phyloP scores from a whole-genome alignment of 192 early-diverging fungal genomes.

The Coemansia sp. region DNA sequence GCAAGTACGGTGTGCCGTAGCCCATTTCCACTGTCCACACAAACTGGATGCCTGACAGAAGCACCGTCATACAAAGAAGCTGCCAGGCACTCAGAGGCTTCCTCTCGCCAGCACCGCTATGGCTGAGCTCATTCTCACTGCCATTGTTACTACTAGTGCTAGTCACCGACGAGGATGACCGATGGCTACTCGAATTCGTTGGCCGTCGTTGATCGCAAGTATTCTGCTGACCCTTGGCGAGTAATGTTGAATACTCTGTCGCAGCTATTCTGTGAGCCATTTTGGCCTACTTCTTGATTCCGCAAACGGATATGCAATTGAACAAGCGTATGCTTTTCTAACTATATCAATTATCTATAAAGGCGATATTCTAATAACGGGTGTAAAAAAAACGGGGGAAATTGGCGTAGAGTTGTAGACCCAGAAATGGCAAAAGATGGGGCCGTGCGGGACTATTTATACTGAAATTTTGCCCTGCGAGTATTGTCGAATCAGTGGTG shows the following conservation, averaged over 20 bases:
- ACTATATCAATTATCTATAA: no score
- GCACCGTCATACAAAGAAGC: conserved; percentile 45
- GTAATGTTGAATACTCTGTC: conserved; percentile 24
- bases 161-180: background rate
- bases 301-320: conserved; percentile 2
- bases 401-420: no score
- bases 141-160: conserved; percentile 4
- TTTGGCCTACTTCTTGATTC: background rate
- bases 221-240: background rate
- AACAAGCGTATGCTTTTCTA: background rate
- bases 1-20: conserved; percentile 82
- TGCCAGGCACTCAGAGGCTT: conserved; percentile 34
- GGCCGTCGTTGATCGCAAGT: conserved; percentile 6
- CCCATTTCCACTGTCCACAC: conserved; percentile 57
- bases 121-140: background rate
- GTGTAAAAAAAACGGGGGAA: no score
- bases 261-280: conserved; percentile 12
- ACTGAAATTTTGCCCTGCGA: no score
- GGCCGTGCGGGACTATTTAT: no score
- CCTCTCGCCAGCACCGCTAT: conserved; percentile 8
- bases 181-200: conserved; percentile 5
- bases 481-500: no score
- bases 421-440: no score
- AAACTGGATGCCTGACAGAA: conserved; percentile 55
- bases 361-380: no score